Conservation (phyloP, 1,284 basidiomycete species). For the Inonotus hispidus region DNA sequence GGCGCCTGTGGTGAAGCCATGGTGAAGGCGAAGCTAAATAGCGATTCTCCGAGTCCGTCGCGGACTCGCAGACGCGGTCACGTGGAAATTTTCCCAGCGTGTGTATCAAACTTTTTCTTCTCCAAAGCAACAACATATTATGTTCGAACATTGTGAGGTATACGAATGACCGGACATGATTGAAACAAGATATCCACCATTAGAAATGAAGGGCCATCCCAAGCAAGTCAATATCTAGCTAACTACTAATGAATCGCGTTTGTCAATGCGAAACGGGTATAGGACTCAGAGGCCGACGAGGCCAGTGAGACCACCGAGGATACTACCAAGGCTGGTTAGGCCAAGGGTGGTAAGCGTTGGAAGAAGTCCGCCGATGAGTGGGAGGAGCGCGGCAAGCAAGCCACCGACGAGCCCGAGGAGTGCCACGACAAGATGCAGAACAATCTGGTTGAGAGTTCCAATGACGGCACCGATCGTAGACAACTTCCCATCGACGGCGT, state of each 20-base stretch:
- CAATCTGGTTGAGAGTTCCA: slow-evolving; percentile 26
- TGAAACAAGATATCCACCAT: too few relatives aligned
- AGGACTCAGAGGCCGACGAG: neutral
- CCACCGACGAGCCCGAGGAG: slow-evolving; percentile 24
- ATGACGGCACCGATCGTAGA: slow-evolving; percentile 27
- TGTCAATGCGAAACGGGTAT: neutral
- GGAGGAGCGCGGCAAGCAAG: slow-evolving; percentile 20
- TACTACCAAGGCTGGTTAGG: slow-evolving; percentile 9
- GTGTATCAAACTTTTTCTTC: too few relatives aligned
- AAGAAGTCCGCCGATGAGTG: slow-evolving; percentile 21
- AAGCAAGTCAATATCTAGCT: too few relatives aligned
- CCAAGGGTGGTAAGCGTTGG: slow-evolving; percentile 5
- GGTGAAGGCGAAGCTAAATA: neutral
- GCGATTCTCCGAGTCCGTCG: neutral
- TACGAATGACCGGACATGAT: too few relatives aligned
- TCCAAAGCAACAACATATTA: too few relatives aligned
- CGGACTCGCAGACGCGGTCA: neutral
- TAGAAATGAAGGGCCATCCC: too few relatives aligned
- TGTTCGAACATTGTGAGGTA: too few relatives aligned
- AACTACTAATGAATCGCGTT: too few relatives aligned
- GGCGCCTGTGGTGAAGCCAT: neutral
- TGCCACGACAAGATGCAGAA: slow-evolving; percentile 26
- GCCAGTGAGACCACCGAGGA: slow-evolving; percentile 2
- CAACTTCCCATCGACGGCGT: slow-evolving; percentile 27
- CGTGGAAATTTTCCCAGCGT: too few relatives aligned